A percentile compares a stretch with the other conserved stretches of the same genome.
Conservation (phyloP, 495 filamentous ascomycete genomes). For the Aspergillus cristatus region DNA sequence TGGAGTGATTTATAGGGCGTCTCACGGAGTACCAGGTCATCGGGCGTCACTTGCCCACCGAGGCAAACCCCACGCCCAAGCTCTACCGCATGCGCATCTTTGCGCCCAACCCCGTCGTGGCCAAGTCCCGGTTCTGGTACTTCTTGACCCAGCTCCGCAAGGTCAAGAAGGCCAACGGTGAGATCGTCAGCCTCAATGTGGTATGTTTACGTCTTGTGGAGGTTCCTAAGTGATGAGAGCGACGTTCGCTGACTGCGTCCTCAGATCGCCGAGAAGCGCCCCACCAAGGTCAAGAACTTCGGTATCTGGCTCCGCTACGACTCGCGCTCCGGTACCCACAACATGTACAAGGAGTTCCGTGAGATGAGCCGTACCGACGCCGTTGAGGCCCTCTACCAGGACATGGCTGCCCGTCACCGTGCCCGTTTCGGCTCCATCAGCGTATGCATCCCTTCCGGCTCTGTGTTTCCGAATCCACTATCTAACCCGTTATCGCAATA, state of each 20-base stretch:
- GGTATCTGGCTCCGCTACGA: slow-evolving; percentile 99
- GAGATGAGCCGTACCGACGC: slow-evolving; percentile 93
- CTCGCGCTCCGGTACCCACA: slow-evolving; percentile 98
- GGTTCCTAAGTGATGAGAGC: not conserved
- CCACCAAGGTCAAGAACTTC: slow-evolving; percentile 99
- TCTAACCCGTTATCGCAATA: slow-evolving; percentile 10
- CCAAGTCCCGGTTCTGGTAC: slow-evolving; percentile 99
- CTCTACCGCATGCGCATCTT: slow-evolving; percentile 99
- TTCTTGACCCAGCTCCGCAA: slow-evolving; percentile 97
- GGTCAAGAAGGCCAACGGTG: slow-evolving; percentile 99
- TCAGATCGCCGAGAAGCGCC: slow-evolving; percentile 97
- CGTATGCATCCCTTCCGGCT: slow-evolving; percentile 49
- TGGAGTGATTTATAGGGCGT: slow-evolving; percentile 60
- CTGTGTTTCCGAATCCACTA: too few relatives aligned
- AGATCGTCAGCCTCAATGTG: slow-evolving; percentile 94
- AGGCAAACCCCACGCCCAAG: slow-evolving; percentile 89
- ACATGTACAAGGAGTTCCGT: slow-evolving; percentile 99
- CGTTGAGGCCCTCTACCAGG: slow-evolving; percentile 95
- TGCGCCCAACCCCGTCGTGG: slow-evolving; percentile 91
- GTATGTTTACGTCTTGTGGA: slow-evolving; percentile 46
- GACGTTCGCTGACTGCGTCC: slow-evolving; percentile 10
- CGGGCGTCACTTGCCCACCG: slow-evolving; percentile 94
- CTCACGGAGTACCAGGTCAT: slow-evolving; percentile 99
- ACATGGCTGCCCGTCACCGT: slow-evolving; percentile 98
- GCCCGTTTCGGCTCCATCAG: slow-evolving; percentile 95